Percentiles rank a stretch among this genome's conserved stretches.
Conservation (phyloP, 73 alveolate species). For the Uronychia binucleata region DNA sequence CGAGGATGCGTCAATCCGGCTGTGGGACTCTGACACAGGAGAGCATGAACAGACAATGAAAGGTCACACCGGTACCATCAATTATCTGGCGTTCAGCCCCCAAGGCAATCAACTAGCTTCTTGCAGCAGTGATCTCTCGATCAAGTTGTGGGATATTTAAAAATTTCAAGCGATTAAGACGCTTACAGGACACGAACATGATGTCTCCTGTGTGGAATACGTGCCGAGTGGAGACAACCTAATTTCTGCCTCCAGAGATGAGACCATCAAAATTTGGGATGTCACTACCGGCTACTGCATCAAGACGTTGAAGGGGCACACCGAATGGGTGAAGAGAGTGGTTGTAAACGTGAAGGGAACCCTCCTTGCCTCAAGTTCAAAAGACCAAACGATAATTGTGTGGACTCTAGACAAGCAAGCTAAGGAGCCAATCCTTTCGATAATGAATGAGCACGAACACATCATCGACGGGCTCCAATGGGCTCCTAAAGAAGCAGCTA, state of each 20-base stretch:
- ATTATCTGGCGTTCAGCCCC: slow-evolving; percentile 82
- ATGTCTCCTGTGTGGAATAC: slow-evolving; percentile 81
- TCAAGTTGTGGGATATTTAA: slow-evolving; percentile 90
- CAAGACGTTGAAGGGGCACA: slow-evolving; percentile 84
- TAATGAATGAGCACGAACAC: slow-evolving; percentile 46
- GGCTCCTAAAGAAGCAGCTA: slow-evolving; percentile 32
- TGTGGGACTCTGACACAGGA: slow-evolving; percentile 91
- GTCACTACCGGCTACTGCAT: slow-evolving; percentile 86
- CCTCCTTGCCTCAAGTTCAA: slow-evolving; percentile 79
- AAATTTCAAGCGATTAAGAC: slow-evolving; percentile 75
- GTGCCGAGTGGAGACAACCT: slow-evolving; percentile 83
- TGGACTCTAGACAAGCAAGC: slow-evolving; percentile 73
- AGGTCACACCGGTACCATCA: slow-evolving; percentile 91
- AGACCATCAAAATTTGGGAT: slow-evolving; percentile 93
- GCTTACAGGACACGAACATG: slow-evolving; percentile 95
- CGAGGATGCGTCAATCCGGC: slow-evolving; percentile 83
- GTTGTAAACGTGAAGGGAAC: slow-evolving; percentile 72
- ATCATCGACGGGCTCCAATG: slow-evolving; percentile 22
- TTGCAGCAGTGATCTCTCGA: slow-evolving; percentile 84
- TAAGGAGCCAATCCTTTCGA: not conserved
- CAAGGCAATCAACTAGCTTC: slow-evolving; percentile 78
- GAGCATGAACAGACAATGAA: slow-evolving; percentile 76
- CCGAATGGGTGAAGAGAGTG: slow-evolving; percentile 88
- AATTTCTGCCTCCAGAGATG: slow-evolving; percentile 89
- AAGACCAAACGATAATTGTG: slow-evolving; percentile 80